phyloP scores from a whole-genome alignment of 2,329 filamentous ascomycete species.

The Knufia petricola region DNA sequence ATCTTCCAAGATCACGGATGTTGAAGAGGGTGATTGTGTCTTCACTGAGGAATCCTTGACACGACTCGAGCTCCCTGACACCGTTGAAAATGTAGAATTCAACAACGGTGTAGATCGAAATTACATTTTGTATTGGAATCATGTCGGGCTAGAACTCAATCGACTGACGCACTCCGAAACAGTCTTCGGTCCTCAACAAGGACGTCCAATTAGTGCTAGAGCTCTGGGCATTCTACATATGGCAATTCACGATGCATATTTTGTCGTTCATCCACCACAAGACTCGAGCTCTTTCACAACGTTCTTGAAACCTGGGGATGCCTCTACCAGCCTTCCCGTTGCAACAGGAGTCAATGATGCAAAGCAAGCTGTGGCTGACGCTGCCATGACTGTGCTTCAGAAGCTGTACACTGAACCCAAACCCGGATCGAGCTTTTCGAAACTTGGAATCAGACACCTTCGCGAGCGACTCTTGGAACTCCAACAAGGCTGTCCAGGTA shows the following conservation, averaged over 20 bases:
- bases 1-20: too few relatives aligned
- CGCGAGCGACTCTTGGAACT: background rate
- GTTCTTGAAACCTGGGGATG: background rate
- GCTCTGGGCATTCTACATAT: background rate
- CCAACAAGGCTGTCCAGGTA: background rate
- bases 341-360: background rate
- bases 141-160: slow-evolving; percentile 1
- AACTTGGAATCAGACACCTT: background rate
- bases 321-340: background rate
- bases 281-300: background rate
- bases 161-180: background rate
- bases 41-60: too few relatives aligned
- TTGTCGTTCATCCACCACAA: background rate
- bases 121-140: slow-evolving; percentile 4
- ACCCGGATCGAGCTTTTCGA: background rate
- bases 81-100: too few relatives aligned
- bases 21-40: too few relatives aligned
- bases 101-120: too few relatives aligned
- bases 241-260: background rate
- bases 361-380: background rate
- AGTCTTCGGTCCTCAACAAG: background rate
- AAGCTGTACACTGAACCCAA: background rate
- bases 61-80: too few relatives aligned
- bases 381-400: background rate
- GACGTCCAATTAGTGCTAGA: slow-evolving; percentile 1